phyloP scores from a whole-genome alignment of 2,329 filamentous ascomycete genomes.

The Mycosphaerella arachidis region DNA sequence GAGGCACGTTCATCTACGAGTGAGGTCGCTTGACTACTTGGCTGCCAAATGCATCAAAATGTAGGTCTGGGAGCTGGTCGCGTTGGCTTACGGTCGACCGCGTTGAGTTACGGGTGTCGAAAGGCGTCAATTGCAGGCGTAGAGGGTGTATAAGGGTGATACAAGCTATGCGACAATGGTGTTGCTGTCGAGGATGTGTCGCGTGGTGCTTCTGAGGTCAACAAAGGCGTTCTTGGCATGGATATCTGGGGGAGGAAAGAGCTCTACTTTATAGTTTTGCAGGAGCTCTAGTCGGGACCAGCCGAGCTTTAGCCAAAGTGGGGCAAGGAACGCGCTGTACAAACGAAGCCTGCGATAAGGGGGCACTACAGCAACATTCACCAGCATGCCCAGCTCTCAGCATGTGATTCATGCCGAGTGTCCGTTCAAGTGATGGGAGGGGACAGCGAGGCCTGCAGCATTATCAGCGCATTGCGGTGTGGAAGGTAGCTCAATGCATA shows the following conservation, averaged over 20 bases:
- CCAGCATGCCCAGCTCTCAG: not conserved
- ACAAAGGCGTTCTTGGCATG: not conserved
- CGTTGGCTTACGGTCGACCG: not conserved
- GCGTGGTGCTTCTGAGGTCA: not conserved
- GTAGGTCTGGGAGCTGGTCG: slow-evolving; percentile 4
- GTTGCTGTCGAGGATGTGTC: not conserved
- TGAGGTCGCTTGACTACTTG: slow-evolving; percentile 14
- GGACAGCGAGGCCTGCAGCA: too few species aligned
- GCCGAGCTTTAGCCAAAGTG: not conserved
- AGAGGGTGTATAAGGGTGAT: not conserved
- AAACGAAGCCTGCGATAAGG: not conserved
- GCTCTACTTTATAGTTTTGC: not conserved
- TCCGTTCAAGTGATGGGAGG: too few species aligned
- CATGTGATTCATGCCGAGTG: not conserved
- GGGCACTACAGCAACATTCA: not conserved
- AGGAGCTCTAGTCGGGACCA: not conserved
- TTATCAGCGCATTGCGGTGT: too few species aligned
- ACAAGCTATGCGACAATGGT: not conserved
- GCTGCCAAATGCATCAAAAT: slow-evolving; percentile 1
- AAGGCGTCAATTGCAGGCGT: not conserved
- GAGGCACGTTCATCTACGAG: slow-evolving; percentile 20
- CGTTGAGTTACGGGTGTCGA: not conserved
- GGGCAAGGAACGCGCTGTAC: not conserved
- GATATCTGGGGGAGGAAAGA: not conserved
- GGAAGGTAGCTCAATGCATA: too few species aligned